phyloP scores from a whole-genome alignment of 176 grass and related monocot genomes.

The Oropetium thomaeum region DNA sequence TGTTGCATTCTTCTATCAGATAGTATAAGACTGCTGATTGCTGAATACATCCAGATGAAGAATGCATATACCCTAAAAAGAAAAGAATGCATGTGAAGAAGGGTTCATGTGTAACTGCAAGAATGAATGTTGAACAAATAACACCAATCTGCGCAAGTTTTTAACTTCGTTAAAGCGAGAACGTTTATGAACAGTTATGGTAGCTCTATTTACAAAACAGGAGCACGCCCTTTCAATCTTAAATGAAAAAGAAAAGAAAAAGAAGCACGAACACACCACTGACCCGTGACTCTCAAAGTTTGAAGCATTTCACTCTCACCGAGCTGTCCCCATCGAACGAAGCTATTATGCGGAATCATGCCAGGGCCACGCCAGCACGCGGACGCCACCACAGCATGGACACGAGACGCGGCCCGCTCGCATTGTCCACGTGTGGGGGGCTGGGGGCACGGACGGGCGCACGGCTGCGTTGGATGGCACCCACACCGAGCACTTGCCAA shows the following conservation, averaged over 20 bases:
- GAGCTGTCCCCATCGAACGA: constrained; percentile 16
- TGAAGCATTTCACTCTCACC: constrained; percentile 16
- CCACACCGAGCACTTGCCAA: not conserved
- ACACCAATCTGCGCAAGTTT: not conserved
- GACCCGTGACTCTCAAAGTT: not conserved
- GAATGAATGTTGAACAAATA: not conserved
- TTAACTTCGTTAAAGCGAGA: too few relatives aligned
- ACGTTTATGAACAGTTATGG: constrained; percentile 14
- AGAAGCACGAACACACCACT: not conserved
- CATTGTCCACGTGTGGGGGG: not conserved
- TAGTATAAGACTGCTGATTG: too few relatives aligned
- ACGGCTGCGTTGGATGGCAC: constrained; percentile 4
- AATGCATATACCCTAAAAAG: too few relatives aligned
- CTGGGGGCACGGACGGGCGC: too few relatives aligned
- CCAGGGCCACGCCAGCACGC: not conserved
- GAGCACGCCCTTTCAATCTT: not conserved
- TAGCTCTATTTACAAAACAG: not conserved
- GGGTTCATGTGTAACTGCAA: not conserved
- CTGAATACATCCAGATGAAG: too few relatives aligned
- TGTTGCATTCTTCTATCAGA: not conserved
- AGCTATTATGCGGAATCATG: constrained; percentile 32
- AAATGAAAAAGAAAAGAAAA: not conserved
- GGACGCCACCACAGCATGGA: not conserved
- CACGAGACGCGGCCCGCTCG: not conserved
- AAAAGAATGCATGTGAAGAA: too few relatives aligned